Conservation (phyloP, 495 filamentous ascomycete genomes). For the Alectoria sarmentosa region DNA sequence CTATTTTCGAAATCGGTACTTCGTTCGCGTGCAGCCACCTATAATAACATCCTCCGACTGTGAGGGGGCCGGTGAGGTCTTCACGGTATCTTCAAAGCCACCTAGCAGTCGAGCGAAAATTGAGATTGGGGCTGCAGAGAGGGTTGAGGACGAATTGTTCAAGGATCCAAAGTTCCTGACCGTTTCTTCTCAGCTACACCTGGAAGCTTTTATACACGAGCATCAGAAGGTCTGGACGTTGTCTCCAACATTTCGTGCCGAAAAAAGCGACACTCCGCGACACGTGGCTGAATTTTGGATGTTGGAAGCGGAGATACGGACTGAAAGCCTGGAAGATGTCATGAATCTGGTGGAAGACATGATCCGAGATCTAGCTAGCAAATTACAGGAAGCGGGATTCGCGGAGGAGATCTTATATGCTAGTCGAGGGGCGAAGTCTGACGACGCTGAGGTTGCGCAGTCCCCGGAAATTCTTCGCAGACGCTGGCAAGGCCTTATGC, state of each 20-base stretch:
- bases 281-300: conserved; percentile 99
- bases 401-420: conserved; percentile 55
- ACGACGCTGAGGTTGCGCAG: conserved; percentile 25
- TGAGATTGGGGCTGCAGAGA: conserved; percentile 31
- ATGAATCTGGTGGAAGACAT: conserved; percentile 76
- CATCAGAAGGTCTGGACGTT: conserved; percentile 90
- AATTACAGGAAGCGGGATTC: conserved; percentile 48
- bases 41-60: conserved; percentile 96
- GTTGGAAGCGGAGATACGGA: conserved; percentile 89
- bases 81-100: conserved; percentile 50
- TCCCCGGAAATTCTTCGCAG: conserved; percentile 38
- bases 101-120: conserved; percentile 22
- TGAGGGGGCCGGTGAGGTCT: conserved; percentile 96
- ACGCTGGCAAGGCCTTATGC: conserved; percentile 65
- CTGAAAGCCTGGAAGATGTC: conserved; percentile 57
- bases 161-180: conserved; percentile 88
- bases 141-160: conserved; percentile 55
- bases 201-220: conserved; percentile 86
- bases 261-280: conserved; percentile 87
- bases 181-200: conserved; percentile 88
- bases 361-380: conserved; percentile 53
- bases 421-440: conserved; percentile 32
- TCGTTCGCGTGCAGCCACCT: conserved; percentile 84
- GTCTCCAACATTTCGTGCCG: conserved; percentile 88
- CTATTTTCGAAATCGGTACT: conserved; percentile 62